phyloP scores from a whole-genome alignment of 2,329 filamentous ascomycete species.

The Fusarium sp. region DNA sequence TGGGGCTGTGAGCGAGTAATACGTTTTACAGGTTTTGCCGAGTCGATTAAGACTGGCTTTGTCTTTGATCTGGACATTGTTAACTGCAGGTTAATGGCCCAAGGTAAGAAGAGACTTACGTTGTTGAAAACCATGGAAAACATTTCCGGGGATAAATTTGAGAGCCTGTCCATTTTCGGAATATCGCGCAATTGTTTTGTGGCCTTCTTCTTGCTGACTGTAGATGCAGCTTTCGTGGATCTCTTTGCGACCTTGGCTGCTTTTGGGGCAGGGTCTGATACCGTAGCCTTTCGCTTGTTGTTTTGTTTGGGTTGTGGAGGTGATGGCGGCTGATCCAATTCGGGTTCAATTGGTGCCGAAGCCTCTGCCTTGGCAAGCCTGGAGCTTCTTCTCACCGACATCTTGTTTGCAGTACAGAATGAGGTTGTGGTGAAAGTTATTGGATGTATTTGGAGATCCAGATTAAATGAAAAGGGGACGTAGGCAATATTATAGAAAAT shows the following conservation, averaged over 20 bases:
- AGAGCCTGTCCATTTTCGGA: neutral
- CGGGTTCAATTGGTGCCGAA: neutral
- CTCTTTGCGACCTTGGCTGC: neutral
- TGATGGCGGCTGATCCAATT: neutral
- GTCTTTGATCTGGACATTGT: neutral
- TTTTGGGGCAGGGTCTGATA: neutral
- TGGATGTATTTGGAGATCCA: neutral
- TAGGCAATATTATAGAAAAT: neutral
- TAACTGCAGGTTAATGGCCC: neutral
- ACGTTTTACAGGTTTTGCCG: slow-evolving; percentile 30
- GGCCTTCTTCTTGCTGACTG: neutral
- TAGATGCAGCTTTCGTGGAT: neutral
- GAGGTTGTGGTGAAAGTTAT: neutral
- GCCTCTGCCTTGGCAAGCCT: neutral
- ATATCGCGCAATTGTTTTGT: neutral
- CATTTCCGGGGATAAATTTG: slow-evolving; percentile 25
- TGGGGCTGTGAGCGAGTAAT: slow-evolving; percentile 17
- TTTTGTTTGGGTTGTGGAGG: neutral
- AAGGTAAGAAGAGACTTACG: neutral
- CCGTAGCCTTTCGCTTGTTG: neutral
- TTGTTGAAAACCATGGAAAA: slow-evolving; percentile 24
- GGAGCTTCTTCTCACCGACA: slow-evolving; percentile 25
- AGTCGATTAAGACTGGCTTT: slow-evolving; percentile 4
- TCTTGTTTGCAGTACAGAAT: neutral
- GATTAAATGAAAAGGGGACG: neutral